Evolutionary conservation across 1,284 basidiomycete species (phyloP), one percentile per base, ranked within the genome.

Genomic region (Neolentinus lepideus): DNA sequence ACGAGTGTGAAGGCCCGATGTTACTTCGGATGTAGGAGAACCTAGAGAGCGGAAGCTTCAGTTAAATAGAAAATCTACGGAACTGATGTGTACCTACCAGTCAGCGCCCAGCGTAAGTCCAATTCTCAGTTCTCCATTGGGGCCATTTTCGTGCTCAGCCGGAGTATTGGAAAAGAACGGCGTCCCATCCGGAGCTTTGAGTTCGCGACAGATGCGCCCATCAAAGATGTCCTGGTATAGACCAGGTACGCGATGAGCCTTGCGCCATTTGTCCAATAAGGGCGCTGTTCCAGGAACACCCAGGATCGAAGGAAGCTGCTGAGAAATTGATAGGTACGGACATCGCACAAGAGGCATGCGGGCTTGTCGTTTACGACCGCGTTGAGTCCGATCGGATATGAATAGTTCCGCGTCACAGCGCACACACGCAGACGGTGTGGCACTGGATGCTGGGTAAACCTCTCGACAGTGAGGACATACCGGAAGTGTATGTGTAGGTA

Each of bases 11-110:
- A 2, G 64, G 64, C 0, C 69, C 57, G 12, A 70, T 69, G 14
- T 65, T 59, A 27, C 66, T 68, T 0, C 64, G 61, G 2, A 68
- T 54, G 51, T 70, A 71, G 2, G 67, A 72, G 54, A 74, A 71
- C 66, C 71, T 71, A 43, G 12, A 4, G 12, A 22, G 1, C 14
- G 27, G 9, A 21, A 19, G n/a, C 53, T 24, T 46, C 16, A 51
- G 25, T 10, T 48, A 21, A 26, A 26, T 43, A 9, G 35, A 43
- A 51, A 12, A 27, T 24, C n/a, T n/a, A 43, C 8, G 9, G n/a
- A 29, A 48, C 6, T 31, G 6, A 58, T 56, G n/a, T 53, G 24
- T 11, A 46, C 43, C 4, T 25, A 68, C 68, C 66, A 68, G 36
- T 70, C 66, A 0, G 63, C 54, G 0, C 64, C 65, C 50, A 64